Evolutionary conservation across 208 protist species (phyloP), one percentile per base, ranked within the genome.

Genomic region (Naegleria lovaniensis): DNA sequence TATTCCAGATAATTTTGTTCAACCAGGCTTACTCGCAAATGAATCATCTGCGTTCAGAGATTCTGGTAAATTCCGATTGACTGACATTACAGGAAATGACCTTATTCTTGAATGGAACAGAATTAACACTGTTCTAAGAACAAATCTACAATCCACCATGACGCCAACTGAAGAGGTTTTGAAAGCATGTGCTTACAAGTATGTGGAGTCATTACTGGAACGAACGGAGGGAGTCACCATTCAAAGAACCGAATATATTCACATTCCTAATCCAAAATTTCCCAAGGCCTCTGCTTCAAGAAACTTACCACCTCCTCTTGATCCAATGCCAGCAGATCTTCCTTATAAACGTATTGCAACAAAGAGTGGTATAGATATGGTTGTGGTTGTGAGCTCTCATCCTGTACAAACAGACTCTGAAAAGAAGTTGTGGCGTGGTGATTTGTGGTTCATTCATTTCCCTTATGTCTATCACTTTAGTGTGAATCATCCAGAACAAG

Each of bases 41-140:
- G 67, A 79, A 33, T 79, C 67, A 9, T 79, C 67, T 79, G 67
- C 67, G 9, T 79, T 79, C 67, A 79, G 67, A 79, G 67, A 79
- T 79, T 36, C 16, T 36, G 67, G 67, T 79, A 79, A 79, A 36
- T 36, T 79, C 9, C 19, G 67, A 79, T 36, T 79, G 16, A 79
- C 67, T 36, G 67, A 79, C 36, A 79, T 79, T 13, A 36, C 6
- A 36, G 67, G 67, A 13, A 79, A 79, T 79, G 67, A 79, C 36
- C n/a, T 79, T 0, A 36, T 79, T 36, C 6, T 79, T 25, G 67
- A 79, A 36, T 79, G 67, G 67, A 79, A 79, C 29, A 29, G 67
- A 36, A 36, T 79, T 13, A 79, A 29, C n/a, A 79, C 16, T 15
- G 67, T 79, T 79, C n/a, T 79, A 9, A 79, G 67, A 79, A 79